Evolutionary conservation across 345 rosid genomes (phyloP).

Genomic region (Xanthoceras sorbifolium): DNA sequence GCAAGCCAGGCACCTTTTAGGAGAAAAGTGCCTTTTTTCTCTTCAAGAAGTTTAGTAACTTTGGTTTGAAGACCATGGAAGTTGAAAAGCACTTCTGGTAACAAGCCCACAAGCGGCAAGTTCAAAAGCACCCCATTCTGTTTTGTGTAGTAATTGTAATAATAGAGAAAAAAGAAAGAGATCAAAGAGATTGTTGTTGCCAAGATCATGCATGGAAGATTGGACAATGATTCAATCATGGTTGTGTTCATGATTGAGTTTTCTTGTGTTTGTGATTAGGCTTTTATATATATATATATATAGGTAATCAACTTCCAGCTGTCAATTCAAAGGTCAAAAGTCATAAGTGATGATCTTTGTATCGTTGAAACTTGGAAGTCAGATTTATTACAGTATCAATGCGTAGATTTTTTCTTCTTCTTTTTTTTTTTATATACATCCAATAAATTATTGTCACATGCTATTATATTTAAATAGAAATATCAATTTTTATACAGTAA

Average conservation of each 20-base stretch:
- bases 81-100: constrained; percentile 4
- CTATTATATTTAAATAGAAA: too few relatives aligned
- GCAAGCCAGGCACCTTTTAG: neutral
- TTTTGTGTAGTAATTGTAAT: neutral
- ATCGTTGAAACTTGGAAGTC: too few relatives aligned
- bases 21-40: neutral
- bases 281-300: neutral
- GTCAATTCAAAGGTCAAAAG: neutral
- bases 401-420: too few relatives aligned
- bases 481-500: too few relatives aligned
- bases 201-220: neutral
- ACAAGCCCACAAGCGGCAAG: constrained; percentile 19
- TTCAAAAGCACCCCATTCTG: neutral
- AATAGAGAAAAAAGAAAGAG: neutral
- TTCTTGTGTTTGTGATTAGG: neutral
- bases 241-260: neutral
- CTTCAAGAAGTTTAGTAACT: neutral
- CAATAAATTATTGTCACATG: too few relatives aligned
- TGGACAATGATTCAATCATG: neutral
- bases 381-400: too few relatives aligned
- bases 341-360: too few relatives aligned
- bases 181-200: neutral
- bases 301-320: neutral
- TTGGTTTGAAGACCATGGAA: neutral
- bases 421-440: too few relatives aligned